These are phyloP conservation scores for Gamarada debralockiae DNA, from an alignment of 495 filamentous ascomycete genomes.

Conservation along the genomic window DNA sequence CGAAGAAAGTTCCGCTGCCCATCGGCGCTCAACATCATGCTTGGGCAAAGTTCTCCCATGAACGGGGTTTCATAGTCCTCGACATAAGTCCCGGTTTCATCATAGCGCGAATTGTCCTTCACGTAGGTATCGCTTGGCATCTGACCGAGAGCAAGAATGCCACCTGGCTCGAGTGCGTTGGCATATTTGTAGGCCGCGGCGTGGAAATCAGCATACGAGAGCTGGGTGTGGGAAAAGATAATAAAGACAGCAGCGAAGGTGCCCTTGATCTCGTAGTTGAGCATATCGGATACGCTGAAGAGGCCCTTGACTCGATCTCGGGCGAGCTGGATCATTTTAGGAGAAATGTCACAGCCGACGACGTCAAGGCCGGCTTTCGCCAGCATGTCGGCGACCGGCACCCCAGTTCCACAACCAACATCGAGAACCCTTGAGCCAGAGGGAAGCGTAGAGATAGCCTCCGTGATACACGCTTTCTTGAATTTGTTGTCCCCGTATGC, in stretches of 20 bases:
- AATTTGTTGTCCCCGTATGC: slow-evolving; percentile 1
- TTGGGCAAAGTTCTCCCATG: not conserved
- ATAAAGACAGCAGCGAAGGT: slow-evolving; percentile 2
- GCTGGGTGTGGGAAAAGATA: not conserved
- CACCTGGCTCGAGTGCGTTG: not conserved
- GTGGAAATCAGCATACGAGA: not conserved
- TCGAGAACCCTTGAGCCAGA: slow-evolving; percentile 27
- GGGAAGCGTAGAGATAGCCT: not conserved
- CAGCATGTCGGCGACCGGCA: slow-evolving; percentile 31
- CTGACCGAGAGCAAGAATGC: not conserved
- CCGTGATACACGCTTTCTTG: not conserved
- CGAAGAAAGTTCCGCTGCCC: not conserved
- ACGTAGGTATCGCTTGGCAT: not conserved
- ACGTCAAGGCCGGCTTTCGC: slow-evolving; percentile 29
- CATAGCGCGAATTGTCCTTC: not conserved
- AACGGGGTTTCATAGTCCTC: slow-evolving; percentile 2
- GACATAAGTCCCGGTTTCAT: slow-evolving; percentile 1
- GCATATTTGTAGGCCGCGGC: not conserved
- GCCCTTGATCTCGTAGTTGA: not conserved
- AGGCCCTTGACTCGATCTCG: not conserved
- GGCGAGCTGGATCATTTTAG: slow-evolving; percentile 1
- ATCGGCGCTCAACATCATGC: not conserved
- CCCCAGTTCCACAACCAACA: slow-evolving; percentile 37
- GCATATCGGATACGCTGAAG: slow-evolving; percentile 2
- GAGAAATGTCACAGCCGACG: slow-evolving; percentile 31